Conservation (phyloP, 2,329 filamentous ascomycete species). For the Ustulina deusta region DNA sequence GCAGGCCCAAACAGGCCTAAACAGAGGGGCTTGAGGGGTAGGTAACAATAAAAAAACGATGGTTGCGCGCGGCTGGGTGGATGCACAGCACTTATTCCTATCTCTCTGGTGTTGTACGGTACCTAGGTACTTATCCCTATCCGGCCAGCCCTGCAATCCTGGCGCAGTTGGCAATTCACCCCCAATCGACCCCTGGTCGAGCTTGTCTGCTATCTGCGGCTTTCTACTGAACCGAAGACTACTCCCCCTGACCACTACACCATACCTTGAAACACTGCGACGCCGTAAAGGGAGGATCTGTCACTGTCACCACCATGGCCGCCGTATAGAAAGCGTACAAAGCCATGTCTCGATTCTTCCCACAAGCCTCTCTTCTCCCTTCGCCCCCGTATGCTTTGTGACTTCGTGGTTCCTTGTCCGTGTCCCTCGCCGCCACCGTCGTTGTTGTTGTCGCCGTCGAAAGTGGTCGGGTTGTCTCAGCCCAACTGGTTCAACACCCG, state of each 20-base stretch:
- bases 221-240: constrained; percentile 19
- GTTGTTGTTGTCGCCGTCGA: neutral
- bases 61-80: neutral
- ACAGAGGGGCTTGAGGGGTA: no score
- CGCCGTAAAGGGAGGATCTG: constrained; percentile 14
- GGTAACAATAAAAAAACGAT: neutral
- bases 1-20: neutral
- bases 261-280: constrained; percentile 30
- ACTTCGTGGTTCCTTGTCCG: constrained; percentile 2
- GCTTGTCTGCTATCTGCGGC: constrained; percentile 15
- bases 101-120: no score
- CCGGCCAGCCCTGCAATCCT: neutral
- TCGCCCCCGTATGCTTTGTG: constrained; percentile 12
- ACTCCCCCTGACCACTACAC: constrained; percentile 14
- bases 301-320: constrained; percentile 30
- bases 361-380: constrained; percentile 4
- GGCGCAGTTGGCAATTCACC: neutral
- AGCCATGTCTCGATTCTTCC: constrained; percentile 54
- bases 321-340: constrained; percentile 49
- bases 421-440: neutral
- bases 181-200: constrained; percentile 15
- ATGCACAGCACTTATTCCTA: neutral
- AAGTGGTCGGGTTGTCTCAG: constrained; percentile 20
- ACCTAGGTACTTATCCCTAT: constrained; percentile 10
- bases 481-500: constrained; percentile 2